Evolutionary conservation across 2,329 filamentous ascomycete species (phyloP).

Genomic region (Metarhizium anisopliae): DNA sequence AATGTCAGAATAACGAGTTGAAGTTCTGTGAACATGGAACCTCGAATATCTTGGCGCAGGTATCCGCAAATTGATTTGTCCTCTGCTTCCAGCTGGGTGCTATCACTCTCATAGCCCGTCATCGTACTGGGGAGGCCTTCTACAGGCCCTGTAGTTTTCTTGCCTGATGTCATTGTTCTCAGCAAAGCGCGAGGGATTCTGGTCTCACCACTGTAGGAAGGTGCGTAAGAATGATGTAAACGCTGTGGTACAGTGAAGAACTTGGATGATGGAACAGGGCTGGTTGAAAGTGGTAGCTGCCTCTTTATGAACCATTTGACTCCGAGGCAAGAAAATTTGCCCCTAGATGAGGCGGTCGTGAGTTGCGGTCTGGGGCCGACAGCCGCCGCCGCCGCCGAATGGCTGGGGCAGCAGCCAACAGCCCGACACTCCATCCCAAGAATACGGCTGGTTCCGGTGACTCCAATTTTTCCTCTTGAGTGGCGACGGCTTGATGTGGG

Average conservation of each 20-base stretch:
- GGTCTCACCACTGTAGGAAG: background rate
- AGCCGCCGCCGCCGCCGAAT: slow-evolving; percentile 3
- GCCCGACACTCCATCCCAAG: background rate
- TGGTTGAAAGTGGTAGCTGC: background rate
- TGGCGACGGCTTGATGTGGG: background rate
- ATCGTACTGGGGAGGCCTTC: background rate
- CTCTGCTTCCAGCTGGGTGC: background rate
- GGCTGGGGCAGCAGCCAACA: background rate
- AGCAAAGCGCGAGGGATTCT: background rate
- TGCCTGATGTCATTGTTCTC: background rate
- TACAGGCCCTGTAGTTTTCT: background rate
- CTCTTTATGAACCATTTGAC: background rate
- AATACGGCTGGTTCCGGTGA: background rate
- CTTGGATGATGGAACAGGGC: background rate
- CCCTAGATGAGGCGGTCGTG: background rate
- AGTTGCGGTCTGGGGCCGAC: slow-evolving; percentile 1
- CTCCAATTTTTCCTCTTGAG: background rate
- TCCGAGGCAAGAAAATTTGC: background rate
- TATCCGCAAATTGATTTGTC: slow-evolving; percentile 6
- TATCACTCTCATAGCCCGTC: background rate
- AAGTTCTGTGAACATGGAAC: slow-evolving; percentile 32
- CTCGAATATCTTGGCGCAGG: slow-evolving; percentile 22
- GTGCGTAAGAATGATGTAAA: background rate
- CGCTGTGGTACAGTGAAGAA: background rate
- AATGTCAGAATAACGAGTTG: slow-evolving; percentile 39